These are phyloP conservation scores for Garcia nutans DNA, from an alignment of 345 rosid genomes.

Conservation along the genomic window DNA sequence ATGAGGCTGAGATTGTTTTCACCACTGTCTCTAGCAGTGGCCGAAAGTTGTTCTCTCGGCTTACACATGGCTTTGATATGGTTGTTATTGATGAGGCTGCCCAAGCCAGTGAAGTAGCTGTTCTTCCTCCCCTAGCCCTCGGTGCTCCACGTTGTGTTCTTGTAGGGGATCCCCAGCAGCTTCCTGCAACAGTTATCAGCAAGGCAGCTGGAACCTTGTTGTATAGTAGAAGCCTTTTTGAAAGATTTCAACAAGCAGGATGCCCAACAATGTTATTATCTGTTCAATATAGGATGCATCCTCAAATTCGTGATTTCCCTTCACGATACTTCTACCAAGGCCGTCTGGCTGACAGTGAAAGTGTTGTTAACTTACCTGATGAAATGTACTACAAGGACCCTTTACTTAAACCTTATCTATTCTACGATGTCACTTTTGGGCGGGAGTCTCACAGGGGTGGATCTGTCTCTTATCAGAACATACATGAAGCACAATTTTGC, in stretches of 20 bases:
- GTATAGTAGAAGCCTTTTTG: conserved; percentile 96
- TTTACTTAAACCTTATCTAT: conserved; percentile 79
- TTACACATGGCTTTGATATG: conserved; percentile 99
- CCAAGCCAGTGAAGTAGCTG: conserved; percentile 95
- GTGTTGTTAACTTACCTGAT: conserved; percentile 68
- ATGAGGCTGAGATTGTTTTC: conserved; percentile 99
- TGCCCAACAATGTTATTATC: conserved; percentile 95
- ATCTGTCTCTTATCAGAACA: conserved; percentile 90
- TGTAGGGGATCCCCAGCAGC: conserved; percentile 99
- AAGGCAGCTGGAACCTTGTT: conserved; percentile 95
- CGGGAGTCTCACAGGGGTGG: conserved; percentile 97
- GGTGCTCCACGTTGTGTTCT: conserved; percentile 98
- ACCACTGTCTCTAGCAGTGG: conserved; percentile 99
- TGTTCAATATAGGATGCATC: conserved; percentile 99
- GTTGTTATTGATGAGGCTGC: conserved; percentile 99
- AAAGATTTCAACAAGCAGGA: conserved; percentile 97
- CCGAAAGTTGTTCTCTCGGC: conserved; percentile 91
- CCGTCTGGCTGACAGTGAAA: conserved; percentile 94
- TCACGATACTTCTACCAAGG: conserved; percentile 95
- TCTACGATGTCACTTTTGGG: conserved; percentile 88
- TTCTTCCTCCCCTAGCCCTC: conserved; percentile 94
- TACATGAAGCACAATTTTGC: conserved; percentile 93
- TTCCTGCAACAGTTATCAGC: conserved; percentile 98
- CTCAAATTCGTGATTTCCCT: conserved; percentile 95
- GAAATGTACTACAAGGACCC: conserved; percentile 85